Evolutionary conservation across 208 protist species (phyloP).

Genomic region (Leishmania braziliensis): DNA sequence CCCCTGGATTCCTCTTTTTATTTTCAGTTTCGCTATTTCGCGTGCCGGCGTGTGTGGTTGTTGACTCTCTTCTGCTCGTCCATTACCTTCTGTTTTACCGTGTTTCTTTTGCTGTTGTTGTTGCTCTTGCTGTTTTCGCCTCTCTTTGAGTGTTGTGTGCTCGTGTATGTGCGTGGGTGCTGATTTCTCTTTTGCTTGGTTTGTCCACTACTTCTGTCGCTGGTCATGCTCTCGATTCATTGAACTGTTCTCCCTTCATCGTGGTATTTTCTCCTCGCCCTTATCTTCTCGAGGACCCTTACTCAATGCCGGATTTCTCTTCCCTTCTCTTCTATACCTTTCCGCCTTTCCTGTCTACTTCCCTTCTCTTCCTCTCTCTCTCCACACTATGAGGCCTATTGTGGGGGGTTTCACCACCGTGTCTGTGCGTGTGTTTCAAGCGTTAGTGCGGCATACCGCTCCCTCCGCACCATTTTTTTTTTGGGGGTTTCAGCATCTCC

Average conservation of each 20-base stretch:
- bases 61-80: no score
- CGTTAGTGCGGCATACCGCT: not conserved
- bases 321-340: not conserved
- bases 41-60: no score
- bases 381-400: no score
- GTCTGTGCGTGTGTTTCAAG: not conserved
- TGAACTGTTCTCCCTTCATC: not conserved
- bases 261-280: not conserved
- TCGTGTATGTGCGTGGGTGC: conserved; percentile 10
- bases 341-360: not conserved
- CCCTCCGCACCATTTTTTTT: not conserved
- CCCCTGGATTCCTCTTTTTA: not conserved
- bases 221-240: not conserved
- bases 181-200: not conserved
- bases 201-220: not conserved
- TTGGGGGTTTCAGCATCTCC: not conserved
- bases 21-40: not conserved
- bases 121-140: not conserved
- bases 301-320: not conserved
- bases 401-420: no score
- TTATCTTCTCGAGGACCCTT: not conserved
- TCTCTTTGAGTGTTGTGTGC: not conserved
- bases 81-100: no score
- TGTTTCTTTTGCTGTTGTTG: no score
- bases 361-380: no score